Evolutionary conservation across 1,139 yeast species (phyloP).

Genomic region (Saccharomyces hybrid): DNA sequence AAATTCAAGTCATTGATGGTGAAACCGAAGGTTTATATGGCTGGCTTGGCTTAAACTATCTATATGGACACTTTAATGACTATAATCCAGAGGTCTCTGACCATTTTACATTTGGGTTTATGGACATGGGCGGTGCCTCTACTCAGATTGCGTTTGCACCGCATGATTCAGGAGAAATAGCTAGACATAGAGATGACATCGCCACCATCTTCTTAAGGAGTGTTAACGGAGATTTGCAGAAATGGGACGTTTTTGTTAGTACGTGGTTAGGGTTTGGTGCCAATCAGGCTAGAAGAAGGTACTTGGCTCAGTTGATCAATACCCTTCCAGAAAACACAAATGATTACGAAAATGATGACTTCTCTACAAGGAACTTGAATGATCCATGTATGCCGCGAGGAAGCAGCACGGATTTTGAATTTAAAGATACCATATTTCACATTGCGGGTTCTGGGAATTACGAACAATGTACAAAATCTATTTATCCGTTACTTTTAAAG

Average conservation of each 20-base stretch:
- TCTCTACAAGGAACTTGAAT: constrained; percentile 32
- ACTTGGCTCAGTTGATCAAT: constrained; percentile 45
- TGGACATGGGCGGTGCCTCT: constrained; percentile 91
- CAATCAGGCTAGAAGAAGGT: constrained; percentile 63
- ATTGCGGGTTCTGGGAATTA: constrained; percentile 62
- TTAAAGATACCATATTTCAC: constrained; percentile 40
- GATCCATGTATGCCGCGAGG: constrained; percentile 72
- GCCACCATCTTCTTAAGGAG: constrained; percentile 49
- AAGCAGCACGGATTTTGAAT: constrained; percentile 36
- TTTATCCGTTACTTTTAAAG: constrained; percentile 63
- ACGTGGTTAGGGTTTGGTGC: constrained; percentile 87
- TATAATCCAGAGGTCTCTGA: constrained; percentile 33
- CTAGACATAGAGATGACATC: constrained; percentile 55
- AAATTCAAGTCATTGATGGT: constrained; percentile 69
- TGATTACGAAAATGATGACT: constrained; percentile 36
- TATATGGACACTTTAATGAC: constrained; percentile 47
- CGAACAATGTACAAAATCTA: constrained; percentile 55
- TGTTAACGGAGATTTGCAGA: constrained; percentile 51
- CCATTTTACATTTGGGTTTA: constrained; percentile 62
- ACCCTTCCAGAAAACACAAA: constrained; percentile 37
- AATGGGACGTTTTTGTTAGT: constrained; percentile 68
- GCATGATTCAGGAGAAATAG: constrained; percentile 42
- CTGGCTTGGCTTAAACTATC: constrained; percentile 68
- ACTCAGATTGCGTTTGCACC: constrained; percentile 79
- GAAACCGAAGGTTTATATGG: constrained; percentile 76